A percentile compares a stretch with the other conserved stretches of the same genome.
phyloP scores from a whole-genome alignment of 2,329 filamentous ascomycete genomes.

The Colletotrichum australisinense region DNA sequence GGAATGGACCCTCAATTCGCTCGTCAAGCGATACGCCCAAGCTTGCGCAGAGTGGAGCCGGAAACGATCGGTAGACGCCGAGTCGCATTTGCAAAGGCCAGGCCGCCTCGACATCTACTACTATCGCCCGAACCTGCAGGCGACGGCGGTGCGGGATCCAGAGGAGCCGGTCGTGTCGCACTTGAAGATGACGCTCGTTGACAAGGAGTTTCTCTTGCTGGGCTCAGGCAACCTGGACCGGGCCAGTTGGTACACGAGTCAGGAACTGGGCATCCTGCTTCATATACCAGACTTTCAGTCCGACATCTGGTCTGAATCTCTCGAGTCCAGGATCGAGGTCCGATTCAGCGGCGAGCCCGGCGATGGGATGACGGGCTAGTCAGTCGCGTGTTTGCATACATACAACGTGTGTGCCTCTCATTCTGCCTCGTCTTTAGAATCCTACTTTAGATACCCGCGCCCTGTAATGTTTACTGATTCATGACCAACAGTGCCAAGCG shows the following conservation, averaged over 20 bases:
- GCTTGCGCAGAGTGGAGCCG: conserved; percentile 34
- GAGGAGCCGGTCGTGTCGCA: conserved; percentile 79
- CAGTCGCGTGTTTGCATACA: not conserved
- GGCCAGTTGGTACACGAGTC: conserved; percentile 88
- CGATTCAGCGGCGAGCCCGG: conserved; percentile 24
- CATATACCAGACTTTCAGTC: conserved; percentile 53
- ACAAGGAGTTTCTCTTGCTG: conserved; percentile 74
- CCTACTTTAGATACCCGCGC: not conserved
- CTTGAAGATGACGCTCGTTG: conserved; percentile 81
- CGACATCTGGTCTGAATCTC: conserved; percentile 52
- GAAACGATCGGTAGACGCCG: conserved; percentile 46
- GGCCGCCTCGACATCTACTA: conserved; percentile 70
- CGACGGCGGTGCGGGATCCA: conserved; percentile 38
- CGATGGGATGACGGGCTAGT: conserved; percentile 19
- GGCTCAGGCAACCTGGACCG: conserved; percentile 88
- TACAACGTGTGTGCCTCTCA: not conserved
- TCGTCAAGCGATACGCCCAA: conserved; percentile 66
- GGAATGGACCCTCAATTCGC: conserved; percentile 67
- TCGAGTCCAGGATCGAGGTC: conserved; percentile 49
- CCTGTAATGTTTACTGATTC: not conserved
- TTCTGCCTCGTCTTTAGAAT: not conserved
- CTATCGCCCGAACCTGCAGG: conserved; percentile 57
- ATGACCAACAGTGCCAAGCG: not conserved
- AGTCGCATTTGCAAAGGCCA: conserved; percentile 52
- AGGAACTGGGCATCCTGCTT: conserved; percentile 79